Evolutionary conservation across 176 grass and related monocot genomes (phyloP).

Genomic region (Avena sativa): DNA sequence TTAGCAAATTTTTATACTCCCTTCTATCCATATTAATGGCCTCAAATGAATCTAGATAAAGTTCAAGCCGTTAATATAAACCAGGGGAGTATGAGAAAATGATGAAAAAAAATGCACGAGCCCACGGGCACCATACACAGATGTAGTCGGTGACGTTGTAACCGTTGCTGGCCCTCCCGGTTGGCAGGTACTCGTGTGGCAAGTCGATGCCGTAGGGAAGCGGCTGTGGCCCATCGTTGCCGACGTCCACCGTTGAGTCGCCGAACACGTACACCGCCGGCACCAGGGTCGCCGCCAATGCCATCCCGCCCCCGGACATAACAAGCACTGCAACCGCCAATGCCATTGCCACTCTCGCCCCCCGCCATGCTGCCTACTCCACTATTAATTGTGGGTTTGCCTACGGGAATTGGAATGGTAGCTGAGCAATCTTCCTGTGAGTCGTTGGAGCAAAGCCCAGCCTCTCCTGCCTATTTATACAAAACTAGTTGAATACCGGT

Average conservation of each 20-base stretch:
- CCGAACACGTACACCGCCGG: slow-evolving; percentile 71
- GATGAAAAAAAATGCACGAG: too few species aligned
- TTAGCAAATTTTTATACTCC: too few species aligned
- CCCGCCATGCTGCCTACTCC: slow-evolving; percentile 6
- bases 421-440: slow-evolving; percentile 8
- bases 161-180: slow-evolving; percentile 73
- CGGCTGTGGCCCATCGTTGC: slow-evolving; percentile 50
- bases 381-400: not conserved
- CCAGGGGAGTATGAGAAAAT: not conserved
- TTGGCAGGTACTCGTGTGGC: slow-evolving; percentile 32
- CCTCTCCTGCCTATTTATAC: slow-evolving; percentile 4
- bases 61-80: not conserved
- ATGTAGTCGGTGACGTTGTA: slow-evolving; percentile 67
- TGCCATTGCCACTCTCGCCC: not conserved
- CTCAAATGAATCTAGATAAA: too few species aligned
- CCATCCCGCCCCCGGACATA: not conserved
- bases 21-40: too few species aligned
- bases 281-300: slow-evolving; percentile 26
- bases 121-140: slow-evolving; percentile 18
- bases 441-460: not conserved
- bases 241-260: slow-evolving; percentile 61
- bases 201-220: slow-evolving; percentile 68
- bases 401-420: not conserved
- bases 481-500: too few species aligned
- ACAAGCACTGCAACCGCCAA: not conserved